These are phyloP conservation scores for Pugionium dolabratum DNA, from an alignment of 345 rosid genomes.

Conservation along the genomic window DNA sequence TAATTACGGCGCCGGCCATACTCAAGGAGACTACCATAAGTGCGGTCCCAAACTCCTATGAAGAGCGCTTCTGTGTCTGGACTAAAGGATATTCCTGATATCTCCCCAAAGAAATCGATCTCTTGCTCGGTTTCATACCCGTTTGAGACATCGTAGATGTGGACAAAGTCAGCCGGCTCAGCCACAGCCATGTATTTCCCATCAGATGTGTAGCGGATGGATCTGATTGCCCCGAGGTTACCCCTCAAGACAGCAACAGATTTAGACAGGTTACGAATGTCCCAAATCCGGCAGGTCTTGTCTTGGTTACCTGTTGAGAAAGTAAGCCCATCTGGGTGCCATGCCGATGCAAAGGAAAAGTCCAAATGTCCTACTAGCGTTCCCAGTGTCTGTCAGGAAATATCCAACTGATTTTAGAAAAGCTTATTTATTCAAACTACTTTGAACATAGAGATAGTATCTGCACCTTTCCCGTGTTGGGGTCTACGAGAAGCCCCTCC, in stretches of 20 bases:
- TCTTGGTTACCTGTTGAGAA: constrained; percentile 86
- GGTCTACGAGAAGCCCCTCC: constrained; percentile 65
- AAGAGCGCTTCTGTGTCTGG: constrained; percentile 45
- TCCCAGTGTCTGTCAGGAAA: constrained; percentile 44
- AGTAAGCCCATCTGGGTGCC: constrained; percentile 73
- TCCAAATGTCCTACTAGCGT: constrained; percentile 63
- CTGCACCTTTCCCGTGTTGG: constrained; percentile 63
- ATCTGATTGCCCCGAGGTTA: constrained; percentile 72
- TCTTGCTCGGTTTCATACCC: constrained; percentile 73
- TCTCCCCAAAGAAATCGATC: constrained; percentile 80
- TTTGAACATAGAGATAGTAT: not conserved
- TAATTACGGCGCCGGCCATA: constrained; percentile 57
- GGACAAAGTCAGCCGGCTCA: constrained; percentile 37
- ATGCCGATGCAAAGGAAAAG: constrained; percentile 80
- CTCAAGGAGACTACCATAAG: constrained; percentile 83
- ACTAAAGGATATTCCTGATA: constrained; percentile 63
- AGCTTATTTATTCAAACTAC: not conserved
- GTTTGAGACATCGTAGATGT: constrained; percentile 56
- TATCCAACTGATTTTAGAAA: not conserved
- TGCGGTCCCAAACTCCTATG: constrained; percentile 80
- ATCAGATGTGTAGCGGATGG: constrained; percentile 69
- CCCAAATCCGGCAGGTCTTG: constrained; percentile 79
- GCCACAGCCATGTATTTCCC: constrained; percentile 78
- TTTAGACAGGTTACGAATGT: constrained; percentile 56
- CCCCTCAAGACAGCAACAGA: constrained; percentile 71